These are phyloP conservation scores for Didymella glomerata DNA, from an alignment of 2,329 filamentous ascomycete genomes.

Conservation along the genomic window DNA sequence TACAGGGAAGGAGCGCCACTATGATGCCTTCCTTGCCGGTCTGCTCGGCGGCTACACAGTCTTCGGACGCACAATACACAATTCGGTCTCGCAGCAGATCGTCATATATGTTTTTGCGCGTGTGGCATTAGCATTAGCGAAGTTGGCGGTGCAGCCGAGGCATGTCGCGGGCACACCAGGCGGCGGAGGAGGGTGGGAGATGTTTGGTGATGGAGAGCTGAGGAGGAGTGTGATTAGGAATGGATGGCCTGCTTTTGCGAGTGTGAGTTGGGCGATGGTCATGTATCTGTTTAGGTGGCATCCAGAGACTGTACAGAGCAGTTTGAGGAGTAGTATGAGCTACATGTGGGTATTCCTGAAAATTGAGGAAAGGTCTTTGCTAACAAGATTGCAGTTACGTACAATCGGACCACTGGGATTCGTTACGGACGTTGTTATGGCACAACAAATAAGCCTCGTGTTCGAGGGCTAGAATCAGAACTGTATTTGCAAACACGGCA, in stretches of 20 bases:
- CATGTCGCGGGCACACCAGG: constrained; percentile 51
- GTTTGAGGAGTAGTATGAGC: constrained; percentile 92
- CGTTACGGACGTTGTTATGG: constrained; percentile 81
- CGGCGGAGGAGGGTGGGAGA: constrained; percentile 44
- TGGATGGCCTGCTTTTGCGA: constrained; percentile 93
- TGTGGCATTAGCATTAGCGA: constrained; percentile 83
- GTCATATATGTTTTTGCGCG: constrained; percentile 97
- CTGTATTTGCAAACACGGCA: too few species aligned
- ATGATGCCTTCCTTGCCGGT: constrained; percentile 87
- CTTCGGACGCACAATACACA: constrained; percentile 82
- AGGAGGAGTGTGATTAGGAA: constrained; percentile 60
- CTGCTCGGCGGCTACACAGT: constrained; percentile 90
- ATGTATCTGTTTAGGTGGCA: constrained; percentile 97
- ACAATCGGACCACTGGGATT: constrained; percentile 90
- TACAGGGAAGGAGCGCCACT: constrained; percentile 68
- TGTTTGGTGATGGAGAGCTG: constrained; percentile 50
- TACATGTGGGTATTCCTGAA: constrained; percentile 77
- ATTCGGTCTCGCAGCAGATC: constrained; percentile 92
- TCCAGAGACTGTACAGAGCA: constrained; percentile 89
- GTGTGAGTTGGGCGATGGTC: constrained; percentile 87
- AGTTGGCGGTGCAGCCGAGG: constrained; percentile 75
- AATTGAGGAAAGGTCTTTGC: background rate
- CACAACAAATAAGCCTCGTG: constrained; percentile 70
- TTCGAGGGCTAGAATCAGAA: too few species aligned
- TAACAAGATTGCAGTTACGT: constrained; percentile 63